Conservation (phyloP, 2,329 filamentous ascomycete genomes). For the Fusarium caatingaense region DNA sequence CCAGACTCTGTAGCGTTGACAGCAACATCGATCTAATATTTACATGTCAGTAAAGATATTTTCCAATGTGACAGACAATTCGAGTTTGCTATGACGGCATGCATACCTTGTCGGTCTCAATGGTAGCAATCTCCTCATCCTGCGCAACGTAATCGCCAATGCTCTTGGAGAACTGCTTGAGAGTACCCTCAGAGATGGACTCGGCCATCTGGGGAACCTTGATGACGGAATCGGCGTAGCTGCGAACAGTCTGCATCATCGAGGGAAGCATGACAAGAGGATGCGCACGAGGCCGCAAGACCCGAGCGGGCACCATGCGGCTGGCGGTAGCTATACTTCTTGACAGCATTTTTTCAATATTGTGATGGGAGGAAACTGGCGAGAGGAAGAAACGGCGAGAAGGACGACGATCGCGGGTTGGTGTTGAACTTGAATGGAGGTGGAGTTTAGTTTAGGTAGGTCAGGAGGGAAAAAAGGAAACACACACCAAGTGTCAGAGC, state of each 20-base stretch:
- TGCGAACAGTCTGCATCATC: conserved; percentile 67
- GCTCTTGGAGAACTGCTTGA: conserved; percentile 95
- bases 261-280: conserved; percentile 57
- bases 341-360: conserved; percentile 54
- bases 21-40: conserved; percentile 85
- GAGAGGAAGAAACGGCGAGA: neutral
- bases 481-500: conserved; percentile 25
- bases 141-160: conserved; percentile 93
- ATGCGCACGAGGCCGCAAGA: conserved; percentile 46
- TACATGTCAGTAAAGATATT: conserved; percentile 15
- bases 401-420: conserved; percentile 11
- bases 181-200: conserved; percentile 95
- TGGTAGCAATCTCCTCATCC: conserved; percentile 98
- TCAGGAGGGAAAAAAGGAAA: conserved; percentile 40
- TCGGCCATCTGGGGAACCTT: conserved; percentile 99
- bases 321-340: conserved; percentile 57
- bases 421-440: conserved; percentile 12
- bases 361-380: conserved; percentile 12
- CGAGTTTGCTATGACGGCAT: conserved; percentile 32
- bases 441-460: conserved; percentile 19
- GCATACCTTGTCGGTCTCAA: conserved; percentile 95
- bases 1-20: conserved; percentile 94
- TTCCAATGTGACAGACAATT: neutral
- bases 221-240: conserved; percentile 83
- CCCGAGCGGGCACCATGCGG: conserved; percentile 59